Evolutionary conservation across 192 early-diverging fungal genomes (phyloP).

Genomic region (Coemansia sp.): DNA sequence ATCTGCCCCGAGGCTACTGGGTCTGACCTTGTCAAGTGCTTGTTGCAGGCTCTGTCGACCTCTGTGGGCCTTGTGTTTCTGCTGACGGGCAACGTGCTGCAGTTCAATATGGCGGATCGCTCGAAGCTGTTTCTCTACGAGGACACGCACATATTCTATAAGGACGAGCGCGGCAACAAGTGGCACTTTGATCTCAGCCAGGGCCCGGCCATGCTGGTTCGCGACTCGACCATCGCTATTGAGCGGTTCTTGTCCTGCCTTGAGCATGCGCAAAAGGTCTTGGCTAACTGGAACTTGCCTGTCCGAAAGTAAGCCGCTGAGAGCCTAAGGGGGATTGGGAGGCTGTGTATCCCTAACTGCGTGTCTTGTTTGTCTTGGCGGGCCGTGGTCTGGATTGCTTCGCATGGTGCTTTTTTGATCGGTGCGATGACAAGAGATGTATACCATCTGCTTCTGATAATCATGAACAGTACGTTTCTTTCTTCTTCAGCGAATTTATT

Average conservation of each 20-base stretch:
- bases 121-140: slow-evolving; percentile 50
- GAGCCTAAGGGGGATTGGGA: neutral
- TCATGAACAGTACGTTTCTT: neutral
- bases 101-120: slow-evolving; percentile 45
- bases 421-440: neutral
- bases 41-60: slow-evolving; percentile 42
- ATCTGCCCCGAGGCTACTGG: slow-evolving; percentile 14
- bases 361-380: neutral
- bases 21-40: slow-evolving; percentile 15
- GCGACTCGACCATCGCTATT: slow-evolving; percentile 36
- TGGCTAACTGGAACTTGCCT: slow-evolving; percentile 30
- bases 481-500: slow-evolving; percentile 4
- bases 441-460: neutral
- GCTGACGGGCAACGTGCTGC: slow-evolving; percentile 48
- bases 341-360: neutral
- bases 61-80: slow-evolving; percentile 43
- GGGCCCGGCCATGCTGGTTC: slow-evolving; percentile 44
- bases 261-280: slow-evolving; percentile 39
- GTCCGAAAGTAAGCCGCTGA: neutral
- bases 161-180: slow-evolving; percentile 28
- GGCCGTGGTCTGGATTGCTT: slow-evolving; percentile 5
- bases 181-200: slow-evolving; percentile 52
- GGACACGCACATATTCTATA: slow-evolving; percentile 42
- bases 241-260: slow-evolving; percentile 49
- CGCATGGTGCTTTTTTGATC: neutral